phyloP scores from a whole-genome alignment of 441 rosid species.

The Syzygium malaccense region DNA sequence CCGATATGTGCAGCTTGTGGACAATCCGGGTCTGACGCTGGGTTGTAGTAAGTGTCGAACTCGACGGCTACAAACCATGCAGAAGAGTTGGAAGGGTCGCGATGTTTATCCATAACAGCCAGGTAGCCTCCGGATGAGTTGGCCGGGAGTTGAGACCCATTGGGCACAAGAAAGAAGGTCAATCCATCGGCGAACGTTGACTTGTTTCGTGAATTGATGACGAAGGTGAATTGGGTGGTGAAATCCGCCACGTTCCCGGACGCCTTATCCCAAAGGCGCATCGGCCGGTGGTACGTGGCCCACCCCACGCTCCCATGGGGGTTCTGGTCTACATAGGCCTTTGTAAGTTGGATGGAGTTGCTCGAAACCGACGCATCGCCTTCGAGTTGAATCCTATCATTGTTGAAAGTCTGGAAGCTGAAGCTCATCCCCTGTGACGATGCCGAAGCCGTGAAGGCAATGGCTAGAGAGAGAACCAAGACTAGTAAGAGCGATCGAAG shows the following conservation, averaged over 20 bases:
- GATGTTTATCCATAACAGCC: background rate
- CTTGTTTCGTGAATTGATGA: rapidly evolving
- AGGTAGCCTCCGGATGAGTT: background rate
- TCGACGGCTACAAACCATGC: background rate
- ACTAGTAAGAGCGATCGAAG: background rate
- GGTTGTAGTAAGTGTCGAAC: background rate
- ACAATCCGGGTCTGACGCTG: background rate
- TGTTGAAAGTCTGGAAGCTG: background rate
- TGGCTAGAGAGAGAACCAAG: background rate
- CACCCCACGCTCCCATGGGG: too few species aligned
- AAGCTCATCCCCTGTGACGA: background rate
- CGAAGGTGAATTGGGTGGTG: background rate
- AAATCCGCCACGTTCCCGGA: too few species aligned
- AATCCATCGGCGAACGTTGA: rapidly evolving
- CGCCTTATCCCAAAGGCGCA: too few species aligned
- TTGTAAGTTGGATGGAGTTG: background rate
- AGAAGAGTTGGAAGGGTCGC: background rate
- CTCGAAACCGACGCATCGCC: background rate
- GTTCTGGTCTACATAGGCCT: too few species aligned
- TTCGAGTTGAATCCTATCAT: rapidly evolving
- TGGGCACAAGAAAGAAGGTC: background rate
- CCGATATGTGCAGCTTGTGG: background rate
- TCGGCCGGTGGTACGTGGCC: too few species aligned
- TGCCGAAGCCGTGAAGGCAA: background rate
- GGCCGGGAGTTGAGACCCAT: background rate